Percentiles rank a stretch among this genome's conserved stretches.
Conservation (phyloP, 1,139 yeast genomes). For the Saccharomyces uvarum region DNA sequence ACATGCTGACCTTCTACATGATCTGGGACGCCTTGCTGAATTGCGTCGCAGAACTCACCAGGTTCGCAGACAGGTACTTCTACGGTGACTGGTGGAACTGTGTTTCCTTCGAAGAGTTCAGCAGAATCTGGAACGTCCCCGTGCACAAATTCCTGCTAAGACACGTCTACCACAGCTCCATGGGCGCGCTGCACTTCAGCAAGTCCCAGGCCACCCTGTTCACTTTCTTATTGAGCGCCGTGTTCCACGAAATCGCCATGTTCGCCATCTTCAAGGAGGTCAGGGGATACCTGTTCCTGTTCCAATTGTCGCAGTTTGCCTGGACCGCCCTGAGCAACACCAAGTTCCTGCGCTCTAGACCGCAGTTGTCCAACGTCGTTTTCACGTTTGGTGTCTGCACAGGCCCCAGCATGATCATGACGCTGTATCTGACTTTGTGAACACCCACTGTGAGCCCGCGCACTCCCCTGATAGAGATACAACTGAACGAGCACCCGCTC, state of each 20-base stretch:
- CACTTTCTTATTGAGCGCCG: slow-evolving; percentile 72
- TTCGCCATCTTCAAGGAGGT: slow-evolving; percentile 64
- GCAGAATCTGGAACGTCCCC: slow-evolving; percentile 86
- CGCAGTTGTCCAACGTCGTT: slow-evolving; percentile 57
- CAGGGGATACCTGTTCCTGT: slow-evolving; percentile 66
- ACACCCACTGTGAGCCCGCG: slow-evolving; percentile 53
- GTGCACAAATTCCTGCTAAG: slow-evolving; percentile 79
- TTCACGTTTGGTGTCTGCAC: slow-evolving; percentile 85
- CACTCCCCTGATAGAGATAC: neutral
- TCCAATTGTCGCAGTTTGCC: slow-evolving; percentile 70
- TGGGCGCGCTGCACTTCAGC: slow-evolving; percentile 58
- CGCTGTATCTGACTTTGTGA: neutral
- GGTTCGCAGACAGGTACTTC: slow-evolving; percentile 78
- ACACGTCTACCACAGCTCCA: slow-evolving; percentile 83
- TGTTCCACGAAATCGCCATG: slow-evolving; percentile 86
- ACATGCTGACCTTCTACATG: slow-evolving; percentile 66
- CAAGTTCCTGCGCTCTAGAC: slow-evolving; percentile 8
- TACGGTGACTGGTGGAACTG: slow-evolving; percentile 96
- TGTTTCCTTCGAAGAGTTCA: slow-evolving; percentile 81
- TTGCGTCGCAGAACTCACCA: slow-evolving; percentile 72
- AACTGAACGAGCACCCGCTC: neutral
- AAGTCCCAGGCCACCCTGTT: slow-evolving; percentile 59
- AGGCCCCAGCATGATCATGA: slow-evolving; percentile 70
- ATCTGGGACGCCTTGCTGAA: slow-evolving; percentile 92
- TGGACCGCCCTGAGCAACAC: slow-evolving; percentile 10